Evolutionary conservation across 2,329 filamentous ascomycete genomes (phyloP), one percentile per base, ranked within the genome.

Genomic region (Pseudogymnoascus sp.): DNA sequence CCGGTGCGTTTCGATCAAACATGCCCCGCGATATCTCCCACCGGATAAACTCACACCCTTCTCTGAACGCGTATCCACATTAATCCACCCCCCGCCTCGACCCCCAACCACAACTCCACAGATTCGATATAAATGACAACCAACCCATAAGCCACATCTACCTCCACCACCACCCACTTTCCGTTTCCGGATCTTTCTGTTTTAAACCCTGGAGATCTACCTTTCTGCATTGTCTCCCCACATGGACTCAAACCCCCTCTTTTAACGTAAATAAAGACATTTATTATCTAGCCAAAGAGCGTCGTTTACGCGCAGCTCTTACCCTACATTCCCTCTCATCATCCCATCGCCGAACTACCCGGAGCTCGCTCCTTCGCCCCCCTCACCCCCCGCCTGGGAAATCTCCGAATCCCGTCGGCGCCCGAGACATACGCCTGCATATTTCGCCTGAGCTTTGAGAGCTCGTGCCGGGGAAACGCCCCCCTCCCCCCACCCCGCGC

Each of bases 81-180:
- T 33, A 33, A 53, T 53, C 1, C 43, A 53, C 43, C 43, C 43
- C 43, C 14, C n/a, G n/a, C n/a, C n/a, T n/a, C n/a, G n/a, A 30
- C 25, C 43, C 43, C 28, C 14, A 53, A 53, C n/a, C 43, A 33
- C 43, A 53, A 53, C 25, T 53, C 43, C 43, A 53, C 25, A 53
- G 43, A 53, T 53, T 53, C 28, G 47, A 53, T 53, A 53, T 53
- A 53, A 33, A 53, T 53, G 47, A 53, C 47, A 53, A 20, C 47
- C 47, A 53, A 53, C 47, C 47, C 28, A 33, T 20, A 53, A 33
- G 47, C 47, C 47, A 53, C 47, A 53, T 53, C 28, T 28, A 53
- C 47, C 47, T 6, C 35, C 35, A 53, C 25, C 47, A 53, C 28
- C 47, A 18, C 47, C 43, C 25, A 20, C 47, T 53, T 33, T 53